phyloP scores from a whole-genome alignment of 768 basidiomycete species.

The Suillus plorans region DNA sequence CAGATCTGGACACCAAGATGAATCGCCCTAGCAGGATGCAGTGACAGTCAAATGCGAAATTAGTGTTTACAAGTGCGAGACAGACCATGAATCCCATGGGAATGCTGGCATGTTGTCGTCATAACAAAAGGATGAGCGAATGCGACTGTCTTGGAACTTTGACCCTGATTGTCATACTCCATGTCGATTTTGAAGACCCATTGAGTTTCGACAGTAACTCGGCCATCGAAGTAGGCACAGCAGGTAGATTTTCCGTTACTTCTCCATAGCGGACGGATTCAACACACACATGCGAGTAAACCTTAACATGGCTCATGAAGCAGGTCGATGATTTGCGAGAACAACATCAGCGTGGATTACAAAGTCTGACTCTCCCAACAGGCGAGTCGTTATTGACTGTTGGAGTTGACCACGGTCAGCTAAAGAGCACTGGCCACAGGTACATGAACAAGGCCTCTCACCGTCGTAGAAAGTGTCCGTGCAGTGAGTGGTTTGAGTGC shows the following conservation, averaged over 20 bases:
- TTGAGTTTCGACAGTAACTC: background rate
- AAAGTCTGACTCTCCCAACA: background rate
- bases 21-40: background rate
- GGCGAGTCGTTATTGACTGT: too few species aligned
- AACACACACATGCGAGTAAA: background rate
- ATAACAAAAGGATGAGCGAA: background rate
- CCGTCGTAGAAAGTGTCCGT: too few species aligned
- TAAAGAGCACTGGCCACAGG: too few species aligned
- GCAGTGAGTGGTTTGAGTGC: too few species aligned
- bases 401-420: too few species aligned
- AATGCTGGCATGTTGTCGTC: background rate
- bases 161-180: background rate
- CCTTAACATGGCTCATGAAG: background rate
- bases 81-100: background rate
- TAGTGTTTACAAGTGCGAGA: background rate
- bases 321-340: background rate
- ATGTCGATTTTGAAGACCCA: background rate
- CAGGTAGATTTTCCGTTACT: background rate
- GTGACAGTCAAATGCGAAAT: background rate
- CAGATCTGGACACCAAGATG: background rate
- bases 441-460: too few species aligned
- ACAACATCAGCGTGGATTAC: background rate
- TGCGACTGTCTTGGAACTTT: background rate
- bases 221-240: background rate
- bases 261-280: background rate